Evolutionary conservation across 306 rosid genomes (phyloP).

Genomic region (Dicorynia guianensis): DNA sequence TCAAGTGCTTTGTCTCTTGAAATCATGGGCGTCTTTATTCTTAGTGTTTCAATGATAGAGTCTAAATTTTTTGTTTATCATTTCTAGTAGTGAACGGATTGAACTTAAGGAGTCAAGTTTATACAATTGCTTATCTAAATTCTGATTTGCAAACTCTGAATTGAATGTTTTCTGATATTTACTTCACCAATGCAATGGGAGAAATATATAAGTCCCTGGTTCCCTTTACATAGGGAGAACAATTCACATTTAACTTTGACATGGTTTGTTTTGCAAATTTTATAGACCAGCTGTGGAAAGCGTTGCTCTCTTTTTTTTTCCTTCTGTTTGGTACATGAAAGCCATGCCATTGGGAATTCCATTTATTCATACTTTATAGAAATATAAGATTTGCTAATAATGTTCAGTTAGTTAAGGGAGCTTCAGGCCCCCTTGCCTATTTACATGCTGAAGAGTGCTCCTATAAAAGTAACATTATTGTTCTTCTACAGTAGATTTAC

Average conservation of each 20-base stretch:
- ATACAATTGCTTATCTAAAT: neutral
- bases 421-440: neutral
- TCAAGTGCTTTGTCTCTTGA: neutral
- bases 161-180: neutral
- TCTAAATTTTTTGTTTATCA: neutral
- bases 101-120: conserved; percentile 9
- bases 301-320: too few relatives aligned
- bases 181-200: neutral
- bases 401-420: neutral
- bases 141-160: neutral
- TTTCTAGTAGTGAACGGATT: neutral
- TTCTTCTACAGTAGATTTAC: neutral
- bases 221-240: conserved; percentile 4
- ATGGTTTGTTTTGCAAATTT: conserved; percentile 4
- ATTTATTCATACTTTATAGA: neutral
- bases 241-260: neutral
- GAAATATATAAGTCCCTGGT: neutral
- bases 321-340: too few relatives aligned
- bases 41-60: neutral
- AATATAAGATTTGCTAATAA: neutral
- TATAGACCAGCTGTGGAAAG: neutral
- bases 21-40: neutral
- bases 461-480: neutral
- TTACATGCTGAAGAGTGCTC: neutral
- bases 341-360: neutral